Evolutionary conservation across 1,284 basidiomycete genomes (phyloP).

Genomic region (Melampsora americana): DNA sequence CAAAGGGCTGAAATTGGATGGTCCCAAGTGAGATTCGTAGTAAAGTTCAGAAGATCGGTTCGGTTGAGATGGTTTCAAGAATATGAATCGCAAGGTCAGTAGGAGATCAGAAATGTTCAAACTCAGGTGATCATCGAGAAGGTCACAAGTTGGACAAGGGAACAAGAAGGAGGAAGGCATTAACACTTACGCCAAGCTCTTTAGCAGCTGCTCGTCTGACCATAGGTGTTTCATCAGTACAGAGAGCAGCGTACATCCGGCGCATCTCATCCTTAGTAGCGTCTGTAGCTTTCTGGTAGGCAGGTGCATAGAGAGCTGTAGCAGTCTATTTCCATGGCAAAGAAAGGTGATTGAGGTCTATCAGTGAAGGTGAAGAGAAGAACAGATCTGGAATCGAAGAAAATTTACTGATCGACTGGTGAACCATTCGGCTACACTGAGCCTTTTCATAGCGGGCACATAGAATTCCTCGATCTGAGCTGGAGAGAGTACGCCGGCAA

Average conservation of each 20-base stretch:
- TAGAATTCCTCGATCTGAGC: slow-evolving; percentile 84
- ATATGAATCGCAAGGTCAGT: neutral
- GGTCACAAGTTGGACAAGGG: slow-evolving; percentile 9
- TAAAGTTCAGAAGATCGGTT: neutral
- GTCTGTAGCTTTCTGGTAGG: slow-evolving; percentile 74
- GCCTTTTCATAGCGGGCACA: slow-evolving; percentile 82
- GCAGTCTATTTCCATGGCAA: slow-evolving; percentile 75
- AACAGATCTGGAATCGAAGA: neutral
- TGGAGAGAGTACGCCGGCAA: slow-evolving; percentile 73
- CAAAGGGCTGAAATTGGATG: slow-evolving; percentile 47
- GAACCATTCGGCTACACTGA: slow-evolving; percentile 97
- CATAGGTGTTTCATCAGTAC: slow-evolving; percentile 97
- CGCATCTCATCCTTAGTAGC: slow-evolving; percentile 82
- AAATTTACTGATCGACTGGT: slow-evolving; percentile 63
- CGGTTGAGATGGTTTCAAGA: neutral
- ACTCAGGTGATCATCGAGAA: neutral
- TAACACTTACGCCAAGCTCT: slow-evolving; percentile 79
- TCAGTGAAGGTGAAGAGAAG: neutral
- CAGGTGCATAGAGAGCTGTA: slow-evolving; percentile 88
- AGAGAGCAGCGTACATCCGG: slow-evolving; percentile 76
- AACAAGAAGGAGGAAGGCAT: neutral
- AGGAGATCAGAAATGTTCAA: slow-evolving; percentile 6
- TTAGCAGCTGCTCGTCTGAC: slow-evolving; percentile 94
- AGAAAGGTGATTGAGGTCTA: neutral
- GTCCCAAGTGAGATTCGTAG: neutral